Evolutionary conservation across 164 flowering plant species (phyloP), one percentile per base, ranked within the genome.

Genomic region (Santalum album): DNA sequence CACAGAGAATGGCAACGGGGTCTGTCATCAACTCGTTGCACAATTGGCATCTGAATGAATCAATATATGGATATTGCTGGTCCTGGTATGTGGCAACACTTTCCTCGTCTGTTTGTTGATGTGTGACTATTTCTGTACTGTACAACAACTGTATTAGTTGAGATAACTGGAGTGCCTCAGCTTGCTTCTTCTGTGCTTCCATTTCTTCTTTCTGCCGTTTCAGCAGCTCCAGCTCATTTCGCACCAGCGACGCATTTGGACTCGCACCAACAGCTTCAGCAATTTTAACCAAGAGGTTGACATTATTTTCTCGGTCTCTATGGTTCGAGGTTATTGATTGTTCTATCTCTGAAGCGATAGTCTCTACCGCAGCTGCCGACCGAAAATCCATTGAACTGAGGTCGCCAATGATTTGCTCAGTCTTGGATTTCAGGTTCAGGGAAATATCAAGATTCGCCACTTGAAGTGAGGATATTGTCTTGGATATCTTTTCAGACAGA

Each of bases 161-260:
- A 25, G 69, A 49, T 40, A 65, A 50, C 49, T 65, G 64, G 34
- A 65, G 56, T 25, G 64, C 64, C 60, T 65, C 69, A 3, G 60
- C 69, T 36, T 59, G 69, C 55, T 65, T 65, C 69, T 65, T 65
- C 17, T 55, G 55, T 11, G 50, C 56, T 43, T 65, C 64, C 69
- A 65, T 49, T 17, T 65, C 64, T 26, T 54, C 53, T 29, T 65
- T 65, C 49, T 65, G 60, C 24, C 35, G 26, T 60, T 65, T 59
- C 59, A 65, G 39, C 42, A 59, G 54, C 18, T 14, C 56, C 56
- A 65, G 25, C 64, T 65, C 69, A 34, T 50, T 42, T 21, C 49
- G 55, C 7, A 65, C 56, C 52, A 65, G 15, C 27, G 59, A 53
- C 34, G 56, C 58, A 49, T 59, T 55, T 12, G 21, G 20, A 18